Base-by-base conservation (phyloP, 495 filamentous ascomycete species). In the Aspergillus hancockii region DNA sequence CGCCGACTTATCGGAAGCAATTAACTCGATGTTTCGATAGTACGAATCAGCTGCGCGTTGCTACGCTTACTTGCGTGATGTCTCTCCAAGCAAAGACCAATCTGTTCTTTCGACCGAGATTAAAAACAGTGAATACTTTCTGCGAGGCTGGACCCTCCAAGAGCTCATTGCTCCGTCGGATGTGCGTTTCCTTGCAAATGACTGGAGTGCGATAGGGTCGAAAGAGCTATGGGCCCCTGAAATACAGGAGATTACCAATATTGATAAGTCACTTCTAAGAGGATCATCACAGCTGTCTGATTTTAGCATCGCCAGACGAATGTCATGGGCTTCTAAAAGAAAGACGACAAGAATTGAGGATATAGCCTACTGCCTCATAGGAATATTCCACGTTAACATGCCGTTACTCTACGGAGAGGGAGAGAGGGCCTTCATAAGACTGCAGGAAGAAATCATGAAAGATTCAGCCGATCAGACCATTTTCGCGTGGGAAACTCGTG, bases 1-100 rank as follows among this genome's bases (percentile, higher is more conserved):
- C 57, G 67, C 75, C 0, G 75, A 76, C 54, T 58, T 78, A 18
- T 47, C 43, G 8, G 43, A 47, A 47, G 43, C 43, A 9, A 77
- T 81, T 55, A 79, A 79, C 53, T 76, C 70, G 19, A 80, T 81
- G 72, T 79, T 66, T 53, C 28, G 31, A 13, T 66, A 60, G 60
- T 66, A 68, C 49, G n/a, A 57, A 40, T 8, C 16, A 12, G 43
- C 55, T 4, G 43, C 8, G 18, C 31, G 49, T 7, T 57, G 55
- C 21, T 58, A 58, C 22, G 49, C 47, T 13, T 58, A 52, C 23
- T 21, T 58, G 21, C 10, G 14, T 10, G 56, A 58, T 58, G 47
- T 58, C n/a, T 8, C 23, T 1, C 1, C 14, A 10, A 16, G 7
- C 8, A 40, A 50, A n/a, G n/a, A 25, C n/a, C 16, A 12, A 8